These are phyloP conservation scores for Heliocybe sulcata DNA, from an alignment of 1,284 basidiomycete genomes.

Conservation along the genomic window DNA sequence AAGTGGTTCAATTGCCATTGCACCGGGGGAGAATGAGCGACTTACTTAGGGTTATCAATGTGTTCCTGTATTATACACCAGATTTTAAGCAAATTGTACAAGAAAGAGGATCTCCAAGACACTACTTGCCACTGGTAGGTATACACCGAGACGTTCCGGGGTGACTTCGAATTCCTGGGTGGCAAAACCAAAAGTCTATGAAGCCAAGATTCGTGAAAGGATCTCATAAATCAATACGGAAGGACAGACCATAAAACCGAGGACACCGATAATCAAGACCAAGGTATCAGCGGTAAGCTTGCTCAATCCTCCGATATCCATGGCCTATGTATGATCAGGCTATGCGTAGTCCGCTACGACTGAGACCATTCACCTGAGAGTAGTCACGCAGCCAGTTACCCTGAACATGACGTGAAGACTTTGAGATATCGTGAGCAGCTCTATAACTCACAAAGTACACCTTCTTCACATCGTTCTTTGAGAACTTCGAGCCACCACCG, in stretches of 20 bases:
- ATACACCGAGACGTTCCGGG: conserved; percentile 75
- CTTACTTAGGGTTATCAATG: conserved; percentile 67
- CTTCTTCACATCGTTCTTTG: conserved; percentile 49
- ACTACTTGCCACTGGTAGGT: conserved; percentile 55
- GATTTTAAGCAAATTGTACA: neutral
- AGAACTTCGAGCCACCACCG: conserved; percentile 50
- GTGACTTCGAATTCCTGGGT: conserved; percentile 80
- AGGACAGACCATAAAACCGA: conserved; percentile 58
- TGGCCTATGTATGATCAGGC: conserved; percentile 41
- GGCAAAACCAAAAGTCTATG: conserved; percentile 61
- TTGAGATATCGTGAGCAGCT: neutral
- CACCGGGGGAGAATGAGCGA: neutral
- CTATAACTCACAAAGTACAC: conserved; percentile 51
- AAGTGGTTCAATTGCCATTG: neutral
- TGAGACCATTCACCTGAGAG: conserved; percentile 36
- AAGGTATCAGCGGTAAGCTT: conserved; percentile 62
- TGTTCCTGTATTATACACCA: conserved; percentile 48
- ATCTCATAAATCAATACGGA: neutral
- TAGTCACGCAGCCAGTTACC: conserved; percentile 64
- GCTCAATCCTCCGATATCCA: conserved; percentile 70
- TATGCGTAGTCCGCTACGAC: neutral
- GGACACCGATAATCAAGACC: conserved; percentile 64
- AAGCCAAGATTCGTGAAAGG: neutral
- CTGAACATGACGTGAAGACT: conserved; percentile 19
- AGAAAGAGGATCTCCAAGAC: no score